Evolutionary conservation across 768 basidiomycete species (phyloP), one percentile per base, ranked within the genome.

Genomic region (Pleurotus citrinopileatus): DNA sequence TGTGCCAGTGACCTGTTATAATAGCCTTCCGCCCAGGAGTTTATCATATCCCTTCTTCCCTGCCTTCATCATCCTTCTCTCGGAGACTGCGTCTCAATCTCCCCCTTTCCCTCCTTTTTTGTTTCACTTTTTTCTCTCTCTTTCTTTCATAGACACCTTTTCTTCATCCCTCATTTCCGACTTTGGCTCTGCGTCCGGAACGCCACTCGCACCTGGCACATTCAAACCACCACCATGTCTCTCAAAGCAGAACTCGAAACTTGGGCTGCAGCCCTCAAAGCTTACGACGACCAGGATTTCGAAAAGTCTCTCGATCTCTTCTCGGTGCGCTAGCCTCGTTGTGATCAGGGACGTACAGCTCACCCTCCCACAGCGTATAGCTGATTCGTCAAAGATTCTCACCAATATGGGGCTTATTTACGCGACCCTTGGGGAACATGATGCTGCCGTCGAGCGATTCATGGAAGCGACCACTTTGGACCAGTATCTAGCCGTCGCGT

Each of bases 341-440:
- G 44, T 57, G 13, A 10, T 28, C 13, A 26, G 13, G 8, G 13
- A 23, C 50, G 34, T 42, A 2, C n/a, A 32, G 57, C 42, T 26
- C 20, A 26, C 19, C 37, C 26, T 19, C 37, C 36, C n/a, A 20
- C 61, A 89, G 83, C 70, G 72, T 37, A 96, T 97, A 61, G 87
- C 86, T 2, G 90, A 94, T 65, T 87, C 85, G 19, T 91, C 91
- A 56, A 94, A 94, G 74, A 91, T 97, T 62, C 80, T 90, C 55
- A 90, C 89, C 42, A 97, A 97, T 66, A 91, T 97, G 74, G 95
- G 91, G 12, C 77, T 98, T 55, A 94, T 98, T 65, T 89, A 91
- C 60, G 94, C 95, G 42, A 96, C 93, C 32, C 77, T 94, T 12
- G 91, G 94, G 58, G 86, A 92, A 64, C 94, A 96, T 63, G 86